These are phyloP conservation scores for Esteya vermicola DNA, from an alignment of 2,329 filamentous ascomycete species.

Conservation along the genomic window DNA sequence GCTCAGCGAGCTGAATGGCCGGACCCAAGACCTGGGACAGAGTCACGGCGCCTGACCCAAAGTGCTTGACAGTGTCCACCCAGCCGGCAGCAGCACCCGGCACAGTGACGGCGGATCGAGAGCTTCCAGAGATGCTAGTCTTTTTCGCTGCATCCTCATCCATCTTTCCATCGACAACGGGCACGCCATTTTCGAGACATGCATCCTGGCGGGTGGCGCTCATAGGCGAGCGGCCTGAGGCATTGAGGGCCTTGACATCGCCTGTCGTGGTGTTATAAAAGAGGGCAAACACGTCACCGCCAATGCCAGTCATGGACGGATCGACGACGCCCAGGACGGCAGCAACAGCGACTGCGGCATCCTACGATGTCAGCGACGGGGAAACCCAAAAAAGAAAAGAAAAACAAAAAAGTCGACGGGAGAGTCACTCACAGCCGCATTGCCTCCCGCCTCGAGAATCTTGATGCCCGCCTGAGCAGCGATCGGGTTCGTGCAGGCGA, in stretches of 20 bases:
- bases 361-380: conserved; percentile 37
- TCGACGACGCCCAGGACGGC: conserved; percentile 90
- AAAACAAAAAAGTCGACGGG: not conserved
- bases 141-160: not conserved
- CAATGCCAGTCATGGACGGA: conserved; percentile 84
- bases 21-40: conserved; percentile 64
- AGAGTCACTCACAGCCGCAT: conserved; percentile 66
- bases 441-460: conserved; percentile 69
- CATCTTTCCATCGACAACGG: conserved; percentile 13
- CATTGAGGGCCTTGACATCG: conserved; percentile 76
- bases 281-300: conserved; percentile 93
- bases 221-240: conserved; percentile 67
- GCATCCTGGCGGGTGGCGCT: conserved; percentile 57
- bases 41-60: conserved; percentile 69
- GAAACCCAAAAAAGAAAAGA: not conserved
- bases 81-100: conserved; percentile 51
- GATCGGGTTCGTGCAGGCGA: conserved; percentile 75
- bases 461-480: conserved; percentile 75
- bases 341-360: conserved; percentile 91
- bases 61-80: conserved; percentile 75
- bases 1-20: conserved; percentile 70
- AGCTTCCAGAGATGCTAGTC: conserved; percentile 52
- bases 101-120: conserved; percentile 66
- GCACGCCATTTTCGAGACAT: conserved; percentile 53
- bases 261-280: conserved; percentile 76